Conservation (phyloP, 352 stramenopile genomes). For the Globisporangium echinulatum region DNA sequence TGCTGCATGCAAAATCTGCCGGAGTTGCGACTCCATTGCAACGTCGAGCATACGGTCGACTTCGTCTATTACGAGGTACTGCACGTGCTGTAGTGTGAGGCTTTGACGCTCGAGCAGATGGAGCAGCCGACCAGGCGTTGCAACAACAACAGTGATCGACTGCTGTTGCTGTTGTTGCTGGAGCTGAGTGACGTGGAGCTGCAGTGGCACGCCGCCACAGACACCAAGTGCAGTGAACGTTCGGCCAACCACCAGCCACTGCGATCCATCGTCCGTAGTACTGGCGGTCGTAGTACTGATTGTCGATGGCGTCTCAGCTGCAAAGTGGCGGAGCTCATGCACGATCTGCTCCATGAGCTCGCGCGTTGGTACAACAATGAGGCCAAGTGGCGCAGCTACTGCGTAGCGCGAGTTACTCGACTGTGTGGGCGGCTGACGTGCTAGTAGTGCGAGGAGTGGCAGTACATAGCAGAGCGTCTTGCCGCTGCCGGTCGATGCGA, state of each 20-base stretch:
- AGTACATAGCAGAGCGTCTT: slow-evolving; percentile 97
- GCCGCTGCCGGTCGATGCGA: slow-evolving; percentile 92
- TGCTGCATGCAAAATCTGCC: slow-evolving; percentile 78
- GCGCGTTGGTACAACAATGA: slow-evolving; percentile 94
- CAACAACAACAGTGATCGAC: slow-evolving; percentile 25
- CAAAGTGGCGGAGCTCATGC: slow-evolving; percentile 49
- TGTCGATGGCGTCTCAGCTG: background rate
- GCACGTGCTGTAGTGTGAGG: slow-evolving; percentile 23
- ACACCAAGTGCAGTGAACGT: slow-evolving; percentile 28
- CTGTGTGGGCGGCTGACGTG: slow-evolving; percentile 25
- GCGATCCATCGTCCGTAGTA: slow-evolving; percentile 14
- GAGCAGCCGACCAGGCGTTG: slow-evolving; percentile 55
- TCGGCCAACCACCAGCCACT: slow-evolving; percentile 32
- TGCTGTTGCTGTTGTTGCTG: background rate
- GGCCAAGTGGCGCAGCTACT: slow-evolving; percentile 30
- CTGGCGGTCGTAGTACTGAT: background rate
- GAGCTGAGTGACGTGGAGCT: slow-evolving; percentile 24
- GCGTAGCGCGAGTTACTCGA: slow-evolving; percentile 40
- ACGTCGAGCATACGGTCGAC: slow-evolving; percentile 95
- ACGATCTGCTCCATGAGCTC: slow-evolving; percentile 95
- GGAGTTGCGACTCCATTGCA: slow-evolving; percentile 90
- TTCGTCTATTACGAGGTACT: slow-evolving; percentile 92
- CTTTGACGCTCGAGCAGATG: slow-evolving; percentile 27
- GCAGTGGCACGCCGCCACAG: slow-evolving; percentile 33
- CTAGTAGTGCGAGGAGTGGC: slow-evolving; percentile 67